Conservation (phyloP, 2,329 filamentous ascomycete genomes). For the Fusarium sp. region DNA sequence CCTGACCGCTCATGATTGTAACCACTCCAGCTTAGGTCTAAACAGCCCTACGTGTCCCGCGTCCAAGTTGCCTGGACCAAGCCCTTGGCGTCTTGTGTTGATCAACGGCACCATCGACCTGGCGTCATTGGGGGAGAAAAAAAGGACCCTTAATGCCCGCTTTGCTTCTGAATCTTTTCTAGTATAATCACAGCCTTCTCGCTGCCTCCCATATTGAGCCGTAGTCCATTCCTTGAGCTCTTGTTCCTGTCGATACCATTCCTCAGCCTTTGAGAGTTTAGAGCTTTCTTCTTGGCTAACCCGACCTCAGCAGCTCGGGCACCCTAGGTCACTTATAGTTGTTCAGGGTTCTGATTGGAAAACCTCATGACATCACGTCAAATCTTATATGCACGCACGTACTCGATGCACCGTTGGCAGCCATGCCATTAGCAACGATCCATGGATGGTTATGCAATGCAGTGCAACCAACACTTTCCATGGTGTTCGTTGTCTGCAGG, state of each 20-base stretch:
- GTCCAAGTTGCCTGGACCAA: conserved; percentile 1
- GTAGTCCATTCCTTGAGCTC: conserved; percentile 14
- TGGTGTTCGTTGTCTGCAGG: conserved; percentile 13
- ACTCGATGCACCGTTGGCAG: conserved; percentile 8
- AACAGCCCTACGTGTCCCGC: conserved; percentile 15
- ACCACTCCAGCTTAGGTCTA: background rate
- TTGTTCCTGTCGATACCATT: conserved; percentile 33
- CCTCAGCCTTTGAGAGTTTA: conserved; percentile 10
- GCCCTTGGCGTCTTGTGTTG: conserved; percentile 16
- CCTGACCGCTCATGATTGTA: background rate
- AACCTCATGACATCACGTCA: conserved; percentile 18
- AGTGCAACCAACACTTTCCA: conserved; percentile 29
- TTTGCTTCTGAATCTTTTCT: conserved; percentile 34
- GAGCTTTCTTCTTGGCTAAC: conserved; percentile 4
- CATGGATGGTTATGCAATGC: conserved; percentile 24
- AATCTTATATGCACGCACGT: conserved; percentile 1
- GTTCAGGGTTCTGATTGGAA: conserved; percentile 10
- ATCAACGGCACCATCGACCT: conserved; percentile 26
- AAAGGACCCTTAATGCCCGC: conserved; percentile 19
- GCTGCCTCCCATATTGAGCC: conserved; percentile 18
- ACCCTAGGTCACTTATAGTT: no score
- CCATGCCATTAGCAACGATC: background rate
- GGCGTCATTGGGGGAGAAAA: conserved; percentile 1
- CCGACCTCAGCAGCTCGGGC: background rate
- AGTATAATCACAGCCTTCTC: conserved; percentile 15